These are phyloP conservation scores for Claviceps sorghi DNA, from an alignment of 2,329 filamentous ascomycete genomes.

Conservation along the genomic window DNA sequence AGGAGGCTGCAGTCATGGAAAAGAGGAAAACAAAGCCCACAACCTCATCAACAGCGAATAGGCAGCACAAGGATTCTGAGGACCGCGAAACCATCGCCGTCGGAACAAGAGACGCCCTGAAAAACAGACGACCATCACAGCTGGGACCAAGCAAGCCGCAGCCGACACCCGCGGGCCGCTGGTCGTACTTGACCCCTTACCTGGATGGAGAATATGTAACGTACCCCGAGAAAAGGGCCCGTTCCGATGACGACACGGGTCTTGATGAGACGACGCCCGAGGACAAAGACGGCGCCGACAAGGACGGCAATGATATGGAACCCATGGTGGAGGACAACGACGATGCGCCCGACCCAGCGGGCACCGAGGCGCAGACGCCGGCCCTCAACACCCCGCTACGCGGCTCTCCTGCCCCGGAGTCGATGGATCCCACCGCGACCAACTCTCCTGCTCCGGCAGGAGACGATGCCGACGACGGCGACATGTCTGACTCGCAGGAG, in stretches of 20 bases:
- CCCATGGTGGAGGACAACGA: slow-evolving; percentile 20
- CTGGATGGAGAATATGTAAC: slow-evolving; percentile 23
- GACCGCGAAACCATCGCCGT: neutral
- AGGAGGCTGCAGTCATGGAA: neutral
- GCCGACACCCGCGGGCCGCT: slow-evolving; percentile 18
- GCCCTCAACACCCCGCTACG: slow-evolving; percentile 24
- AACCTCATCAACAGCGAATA: neutral
- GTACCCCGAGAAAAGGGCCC: slow-evolving; percentile 24
- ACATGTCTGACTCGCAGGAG: slow-evolving; percentile 22
- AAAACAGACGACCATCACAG: slow-evolving; percentile 2
- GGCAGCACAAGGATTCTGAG: neutral
- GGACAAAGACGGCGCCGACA: slow-evolving; percentile 17
- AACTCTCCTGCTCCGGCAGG: slow-evolving; percentile 23
- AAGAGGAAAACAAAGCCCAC: neutral
- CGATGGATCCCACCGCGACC: slow-evolving; percentile 21
- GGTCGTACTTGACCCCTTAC: slow-evolving; percentile 26
- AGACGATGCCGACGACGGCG: slow-evolving; percentile 23
- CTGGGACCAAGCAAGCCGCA: slow-evolving; percentile 12
- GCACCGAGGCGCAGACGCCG: slow-evolving; percentile 20
- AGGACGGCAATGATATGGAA: slow-evolving; percentile 14
- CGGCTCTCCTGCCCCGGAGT: slow-evolving; percentile 25
- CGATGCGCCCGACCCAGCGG: slow-evolving; percentile 16
- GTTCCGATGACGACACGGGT: slow-evolving; percentile 17
- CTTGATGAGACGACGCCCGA: slow-evolving; percentile 18
- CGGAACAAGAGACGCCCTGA: neutral